Evolutionary conservation across 2,329 filamentous ascomycete genomes (phyloP), one percentile per base, ranked within the genome.

Genomic region (Diplodia corticola): DNA sequence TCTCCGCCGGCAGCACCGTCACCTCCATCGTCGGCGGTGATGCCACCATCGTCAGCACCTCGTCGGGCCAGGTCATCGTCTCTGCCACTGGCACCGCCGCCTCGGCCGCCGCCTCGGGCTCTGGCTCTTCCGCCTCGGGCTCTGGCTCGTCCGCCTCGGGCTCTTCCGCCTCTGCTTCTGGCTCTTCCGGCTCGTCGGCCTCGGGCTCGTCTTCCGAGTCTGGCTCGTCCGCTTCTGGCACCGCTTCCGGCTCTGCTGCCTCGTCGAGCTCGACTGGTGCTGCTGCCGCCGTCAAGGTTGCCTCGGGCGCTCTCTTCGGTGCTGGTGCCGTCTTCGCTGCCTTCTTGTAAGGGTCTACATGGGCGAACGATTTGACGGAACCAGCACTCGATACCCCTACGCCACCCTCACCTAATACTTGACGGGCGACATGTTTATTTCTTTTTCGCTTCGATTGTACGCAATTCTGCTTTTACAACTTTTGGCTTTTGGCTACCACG

Each of bases 1-100:
- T 78, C 69, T 73, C 71, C 65, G 75, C 73, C 67, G 73, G 73
- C 72, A 64, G 59, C 63, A 77, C 73, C 26, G 48, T 49, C 73
- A 73, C 71, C 69, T 76, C 74, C 67, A 76, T 75, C 46, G 63
- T 76, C 53, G 61, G 71, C 46, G 64, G 55, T n/a, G 24, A 24
- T 13, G 54, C 66, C 46, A 61, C 67, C 44, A 53, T 64, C 28
- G 53, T 46, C n/a, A 26, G 55, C 40, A 68, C 68, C 50, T 53
- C 50, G 2, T 51, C 49, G 4, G 65, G 59, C 59, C 37, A 30
- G 50, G 26, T 66, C 26, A 50, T 57, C 49, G 24, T 63, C 33
- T 37, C 49, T 28, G 63, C 40, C 10, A 63, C 54, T 30, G 49
- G 46, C 46, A 50, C 53, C n/a, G 53, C 13, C 35, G 65, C 48